Evolutionary conservation across 1,284 basidiomycete genomes (phyloP).

Genomic region (Tilletiopsis washingtonensis): DNA sequence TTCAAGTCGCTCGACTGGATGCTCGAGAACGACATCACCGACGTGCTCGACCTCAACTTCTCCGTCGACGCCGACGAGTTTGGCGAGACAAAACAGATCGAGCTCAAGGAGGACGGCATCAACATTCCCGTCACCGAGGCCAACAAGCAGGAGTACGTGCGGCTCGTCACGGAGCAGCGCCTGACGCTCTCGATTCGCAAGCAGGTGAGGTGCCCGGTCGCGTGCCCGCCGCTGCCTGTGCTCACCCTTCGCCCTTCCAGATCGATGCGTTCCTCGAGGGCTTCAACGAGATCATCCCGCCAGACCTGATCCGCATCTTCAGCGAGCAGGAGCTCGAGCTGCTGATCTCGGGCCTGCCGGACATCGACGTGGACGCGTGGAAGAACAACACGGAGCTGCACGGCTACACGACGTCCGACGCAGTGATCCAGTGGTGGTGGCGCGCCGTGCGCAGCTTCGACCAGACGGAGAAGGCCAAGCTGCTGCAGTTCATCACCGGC

Average conservation of each 20-base stretch:
- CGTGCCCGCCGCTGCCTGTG: neutral
- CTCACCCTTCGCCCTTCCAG: slow-evolving; percentile 4
- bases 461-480: slow-evolving; percentile 86
- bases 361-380: slow-evolving; percentile 98
- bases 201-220: slow-evolving; percentile 57
- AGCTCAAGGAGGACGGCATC: slow-evolving; percentile 38
- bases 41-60: slow-evolving; percentile 70
- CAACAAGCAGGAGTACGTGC: slow-evolving; percentile 94
- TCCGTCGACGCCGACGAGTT: slow-evolving; percentile 79
- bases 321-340: slow-evolving; percentile 96
- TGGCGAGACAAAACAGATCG: slow-evolving; percentile 41
- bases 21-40: slow-evolving; percentile 56
- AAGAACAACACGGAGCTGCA: slow-evolving; percentile 87
- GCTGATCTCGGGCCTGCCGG: slow-evolving; percentile 95
- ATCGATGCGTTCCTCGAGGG: slow-evolving; percentile 74
- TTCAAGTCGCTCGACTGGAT: slow-evolving; percentile 63
- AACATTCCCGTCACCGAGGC: slow-evolving; percentile 56
- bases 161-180: slow-evolving; percentile 80
- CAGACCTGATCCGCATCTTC: slow-evolving; percentile 58
- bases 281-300: slow-evolving; percentile 89
- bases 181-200: slow-evolving; percentile 89
- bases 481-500: slow-evolving; percentile 80
- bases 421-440: slow-evolving; percentile 99
- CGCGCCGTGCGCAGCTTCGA: slow-evolving; percentile 94
- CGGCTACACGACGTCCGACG: slow-evolving; percentile 66